Conservation (phyloP, 1,284 basidiomycete genomes). For the Cryptococcus maquisensis region DNA sequence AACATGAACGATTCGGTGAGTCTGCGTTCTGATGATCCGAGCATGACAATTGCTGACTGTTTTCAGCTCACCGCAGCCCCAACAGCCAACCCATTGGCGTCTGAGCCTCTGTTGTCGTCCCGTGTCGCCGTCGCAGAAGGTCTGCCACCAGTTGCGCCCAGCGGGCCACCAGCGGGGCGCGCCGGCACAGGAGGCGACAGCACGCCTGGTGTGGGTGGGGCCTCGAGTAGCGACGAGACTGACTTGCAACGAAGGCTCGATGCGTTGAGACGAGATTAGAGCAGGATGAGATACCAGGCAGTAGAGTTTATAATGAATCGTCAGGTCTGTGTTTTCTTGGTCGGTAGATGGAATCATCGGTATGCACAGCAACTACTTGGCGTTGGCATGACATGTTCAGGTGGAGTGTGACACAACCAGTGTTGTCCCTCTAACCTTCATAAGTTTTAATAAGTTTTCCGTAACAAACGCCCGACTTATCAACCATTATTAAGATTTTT, state of each 20-base stretch:
- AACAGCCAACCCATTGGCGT: conserved; percentile 58
- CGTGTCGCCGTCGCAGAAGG: conserved; percentile 69
- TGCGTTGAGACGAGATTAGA: conserved; percentile 58
- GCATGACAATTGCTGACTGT: conserved; percentile 68
- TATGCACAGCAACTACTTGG: not conserved
- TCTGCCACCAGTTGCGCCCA: conserved; percentile 57
- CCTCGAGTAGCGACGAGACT: conserved; percentile 70
- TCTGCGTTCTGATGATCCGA: conserved; percentile 4
- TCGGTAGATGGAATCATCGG: not conserved
- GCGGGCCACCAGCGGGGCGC: conserved; percentile 47
- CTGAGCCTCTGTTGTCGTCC: conserved; percentile 61
- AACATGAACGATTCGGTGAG: conserved; percentile 82
- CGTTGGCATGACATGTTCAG: no score
- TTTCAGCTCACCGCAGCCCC: conserved; percentile 72
- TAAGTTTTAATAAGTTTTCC: no score
- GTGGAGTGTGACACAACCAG: no score
- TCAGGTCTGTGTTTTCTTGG: not conserved
- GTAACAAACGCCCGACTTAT: no score
- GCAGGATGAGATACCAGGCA: not conserved
- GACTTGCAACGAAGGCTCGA: conserved; percentile 81
- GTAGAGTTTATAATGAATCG: not conserved
- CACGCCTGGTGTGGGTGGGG: conserved; percentile 52
- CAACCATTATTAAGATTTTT: no score
- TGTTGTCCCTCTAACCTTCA: no score
- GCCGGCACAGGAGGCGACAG: conserved; percentile 33